Evolutionary conservation across 495 filamentous ascomycete species (phyloP).

Genomic region (Oleoguttula mirabilis): DNA sequence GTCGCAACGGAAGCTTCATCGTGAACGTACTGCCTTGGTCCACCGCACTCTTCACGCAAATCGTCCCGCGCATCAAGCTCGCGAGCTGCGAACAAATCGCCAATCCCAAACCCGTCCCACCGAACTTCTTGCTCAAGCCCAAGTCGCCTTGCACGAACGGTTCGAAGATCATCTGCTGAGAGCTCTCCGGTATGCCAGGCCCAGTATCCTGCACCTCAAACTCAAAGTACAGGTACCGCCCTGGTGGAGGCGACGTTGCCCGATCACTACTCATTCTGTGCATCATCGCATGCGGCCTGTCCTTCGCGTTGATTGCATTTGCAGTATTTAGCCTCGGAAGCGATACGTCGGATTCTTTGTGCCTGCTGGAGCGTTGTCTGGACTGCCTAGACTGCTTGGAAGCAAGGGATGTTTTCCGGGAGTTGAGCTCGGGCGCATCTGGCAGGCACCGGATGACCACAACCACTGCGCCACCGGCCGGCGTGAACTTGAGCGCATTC

Average conservation of each 20-base stretch:
- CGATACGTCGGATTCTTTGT: constrained; percentile 10
- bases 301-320: constrained; percentile 26
- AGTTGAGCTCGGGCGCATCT: constrained; percentile 7
- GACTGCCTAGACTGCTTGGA: constrained; percentile 25
- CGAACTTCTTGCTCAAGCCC: constrained; percentile 77
- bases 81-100: constrained; percentile 83
- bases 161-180: constrained; percentile 77
- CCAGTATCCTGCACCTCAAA: constrained; percentile 86
- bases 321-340: constrained; percentile 23
- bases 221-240: constrained; percentile 55
- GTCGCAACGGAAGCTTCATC: constrained; percentile 72
- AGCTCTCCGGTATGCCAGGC: constrained; percentile 68
- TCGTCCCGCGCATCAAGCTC: constrained; percentile 66
- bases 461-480: constrained; percentile 57
- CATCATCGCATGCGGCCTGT: constrained; percentile 40
- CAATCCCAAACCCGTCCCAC: constrained; percentile 80
- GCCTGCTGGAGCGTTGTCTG: constrained; percentile 8
- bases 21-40: constrained; percentile 71
- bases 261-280: constrained; percentile 45
- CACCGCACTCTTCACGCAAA: constrained; percentile 58
- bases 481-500: constrained; percentile 89
- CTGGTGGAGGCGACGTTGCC: constrained; percentile 50
- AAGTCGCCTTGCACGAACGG: constrained; percentile 89
- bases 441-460: constrained; percentile 55
- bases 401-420: constrained; percentile 7